Conservation (phyloP, 257 asterid genomes). For the Solanum phureja region DNA sequence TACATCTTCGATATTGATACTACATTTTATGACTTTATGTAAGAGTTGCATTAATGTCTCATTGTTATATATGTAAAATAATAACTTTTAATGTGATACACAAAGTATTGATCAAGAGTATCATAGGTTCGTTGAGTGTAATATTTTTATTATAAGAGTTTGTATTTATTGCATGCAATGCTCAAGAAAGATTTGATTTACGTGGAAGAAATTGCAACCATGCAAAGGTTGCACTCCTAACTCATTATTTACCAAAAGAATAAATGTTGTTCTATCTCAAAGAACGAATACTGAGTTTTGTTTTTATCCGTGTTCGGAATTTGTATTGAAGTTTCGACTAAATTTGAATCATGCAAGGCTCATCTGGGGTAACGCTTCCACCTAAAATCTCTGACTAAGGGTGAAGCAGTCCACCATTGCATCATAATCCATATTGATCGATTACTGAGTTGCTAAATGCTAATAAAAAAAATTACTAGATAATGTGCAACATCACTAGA, state of each 20-base stretch:
- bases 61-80: neutral
- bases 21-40: neutral
- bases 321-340: accelerated
- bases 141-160: neutral
- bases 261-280: too few species aligned
- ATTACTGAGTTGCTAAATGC: neutral
- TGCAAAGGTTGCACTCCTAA: neutral
- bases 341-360: too few species aligned
- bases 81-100: neutral
- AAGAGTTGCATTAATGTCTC: neutral
- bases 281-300: too few species aligned
- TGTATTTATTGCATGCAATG: neutral
- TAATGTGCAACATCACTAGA: neutral
- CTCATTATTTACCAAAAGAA: neutral
- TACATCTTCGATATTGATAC: neutral
- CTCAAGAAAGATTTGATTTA: neutral
- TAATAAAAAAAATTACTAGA: neutral
- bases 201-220: neutral
- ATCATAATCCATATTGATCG: too few species aligned
- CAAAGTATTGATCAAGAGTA: neutral
- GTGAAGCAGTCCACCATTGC: too few species aligned
- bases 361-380: too few species aligned
- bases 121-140: neutral
- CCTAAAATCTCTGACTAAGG: accelerated
- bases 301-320: too few species aligned